phyloP scores from a whole-genome alignment of 192 early-diverging fungal genomes.

The Pilobolus umbonatus region DNA sequence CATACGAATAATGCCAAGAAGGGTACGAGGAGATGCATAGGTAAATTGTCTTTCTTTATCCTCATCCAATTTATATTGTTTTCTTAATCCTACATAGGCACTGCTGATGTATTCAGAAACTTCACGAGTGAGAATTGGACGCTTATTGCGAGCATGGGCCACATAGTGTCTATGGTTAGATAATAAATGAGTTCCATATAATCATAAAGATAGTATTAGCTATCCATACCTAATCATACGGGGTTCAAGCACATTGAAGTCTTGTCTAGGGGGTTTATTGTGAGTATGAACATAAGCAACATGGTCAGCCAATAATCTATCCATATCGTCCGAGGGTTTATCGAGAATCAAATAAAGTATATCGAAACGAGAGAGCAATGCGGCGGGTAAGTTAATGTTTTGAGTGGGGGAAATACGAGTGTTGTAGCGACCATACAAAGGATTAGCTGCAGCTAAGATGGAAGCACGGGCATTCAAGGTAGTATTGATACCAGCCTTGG shows the following conservation, averaged over 20 bases:
- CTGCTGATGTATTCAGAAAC: constrained; percentile 87
- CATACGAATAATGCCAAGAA: constrained; percentile 91
- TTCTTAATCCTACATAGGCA: constrained; percentile 81
- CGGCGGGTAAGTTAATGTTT: constrained; percentile 96
- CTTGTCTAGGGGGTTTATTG: constrained; percentile 68
- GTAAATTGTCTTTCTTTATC: constrained; percentile 59
- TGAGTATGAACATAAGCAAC: constrained; percentile 94
- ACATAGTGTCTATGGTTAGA: constrained; percentile 73
- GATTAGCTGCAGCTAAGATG: constrained; percentile 96
- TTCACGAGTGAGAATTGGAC: constrained; percentile 65
- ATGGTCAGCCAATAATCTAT: constrained; percentile 85
- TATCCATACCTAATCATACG: constrained; percentile 64
- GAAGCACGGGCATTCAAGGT: constrained; percentile 94
- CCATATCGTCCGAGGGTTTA: constrained; percentile 77
- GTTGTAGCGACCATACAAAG: constrained; percentile 94
- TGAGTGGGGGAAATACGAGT: constrained; percentile 80
- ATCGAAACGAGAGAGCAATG: constrained; percentile 93
- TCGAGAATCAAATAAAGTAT: constrained; percentile 90
- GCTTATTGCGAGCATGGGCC: constrained; percentile 67
- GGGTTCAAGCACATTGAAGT: constrained; percentile 60
- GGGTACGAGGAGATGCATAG: constrained; percentile 79
- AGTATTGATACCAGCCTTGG: constrained; percentile 97
- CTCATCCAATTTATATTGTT: constrained; percentile 52
- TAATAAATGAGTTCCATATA: neutral
- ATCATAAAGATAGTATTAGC: neutral